Percentiles rank a stretch among this genome's conserved stretches.
phyloP scores from a whole-genome alignment of 1,284 basidiomycete species.

The Trichosporon coremiiforme region DNA sequence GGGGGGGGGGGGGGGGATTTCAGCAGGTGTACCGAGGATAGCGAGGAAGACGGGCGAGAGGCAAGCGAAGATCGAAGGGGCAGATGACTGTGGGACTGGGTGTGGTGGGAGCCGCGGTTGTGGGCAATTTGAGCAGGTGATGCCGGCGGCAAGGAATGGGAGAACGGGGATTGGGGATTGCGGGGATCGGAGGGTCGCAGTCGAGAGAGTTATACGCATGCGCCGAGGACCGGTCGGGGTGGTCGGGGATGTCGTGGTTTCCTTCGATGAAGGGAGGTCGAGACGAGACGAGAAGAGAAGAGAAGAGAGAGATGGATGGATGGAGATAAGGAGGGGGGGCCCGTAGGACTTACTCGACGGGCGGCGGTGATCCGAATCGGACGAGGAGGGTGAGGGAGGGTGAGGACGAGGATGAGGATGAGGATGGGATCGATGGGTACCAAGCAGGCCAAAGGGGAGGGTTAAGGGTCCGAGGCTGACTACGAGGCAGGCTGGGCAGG shows the following conservation, averaged over 20 bases:
- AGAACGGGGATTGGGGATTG: too few relatives aligned
- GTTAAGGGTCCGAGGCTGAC: background rate
- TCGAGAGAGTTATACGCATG: constrained; percentile 2
- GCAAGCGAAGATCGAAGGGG: background rate
- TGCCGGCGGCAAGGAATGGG: constrained; percentile 10
- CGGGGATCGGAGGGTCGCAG: background rate
- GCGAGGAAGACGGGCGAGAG: background rate
- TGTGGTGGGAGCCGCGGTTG: background rate
- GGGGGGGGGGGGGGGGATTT: background rate
- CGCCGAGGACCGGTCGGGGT: background rate
- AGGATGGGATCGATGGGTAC: background rate
- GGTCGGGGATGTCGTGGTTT: background rate
- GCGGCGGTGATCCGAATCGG: background rate
- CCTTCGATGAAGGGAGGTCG: background rate
- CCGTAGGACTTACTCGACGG: background rate
- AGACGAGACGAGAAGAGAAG: background rate
- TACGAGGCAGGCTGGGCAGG: too few relatives aligned
- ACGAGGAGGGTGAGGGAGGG: background rate
- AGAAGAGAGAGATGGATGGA: background rate
- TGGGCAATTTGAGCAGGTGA: constrained; percentile 6
- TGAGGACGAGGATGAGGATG: background rate
- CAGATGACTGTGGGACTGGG: too few relatives aligned
- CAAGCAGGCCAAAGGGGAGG: background rate
- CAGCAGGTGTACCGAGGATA: background rate
- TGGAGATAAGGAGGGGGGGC: constrained; percentile 5